phyloP scores from a whole-genome alignment of 441 rosid genomes.

The Aquilaria agallochum region DNA sequence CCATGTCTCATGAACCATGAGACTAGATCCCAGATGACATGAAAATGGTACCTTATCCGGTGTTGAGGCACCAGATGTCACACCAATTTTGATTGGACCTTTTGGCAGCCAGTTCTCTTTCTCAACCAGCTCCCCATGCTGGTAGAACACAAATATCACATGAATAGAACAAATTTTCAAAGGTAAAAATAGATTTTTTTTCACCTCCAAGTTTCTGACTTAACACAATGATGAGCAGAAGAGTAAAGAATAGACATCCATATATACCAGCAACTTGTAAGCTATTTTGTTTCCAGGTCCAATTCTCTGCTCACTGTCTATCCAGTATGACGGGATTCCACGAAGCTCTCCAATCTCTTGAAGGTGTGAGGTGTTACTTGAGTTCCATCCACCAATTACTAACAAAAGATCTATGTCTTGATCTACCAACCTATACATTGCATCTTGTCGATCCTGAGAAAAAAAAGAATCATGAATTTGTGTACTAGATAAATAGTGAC shows the following conservation, averaged over 20 bases:
- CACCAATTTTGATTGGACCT: constrained; percentile 78
- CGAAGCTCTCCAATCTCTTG: constrained; percentile 81
- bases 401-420: constrained; percentile 75
- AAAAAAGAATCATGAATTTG: neutral
- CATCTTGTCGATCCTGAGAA: constrained; percentile 87
- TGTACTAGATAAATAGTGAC: neutral
- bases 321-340: constrained; percentile 89
- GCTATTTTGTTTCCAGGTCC: constrained; percentile 92
- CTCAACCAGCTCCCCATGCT: constrained; percentile 92
- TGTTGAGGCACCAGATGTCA: constrained; percentile 95
- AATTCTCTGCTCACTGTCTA: constrained; percentile 72
- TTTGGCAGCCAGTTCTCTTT: constrained; percentile 81
- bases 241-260: constrained; percentile 4
- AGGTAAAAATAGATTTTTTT: neutral
- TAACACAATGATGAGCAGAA: neutral
- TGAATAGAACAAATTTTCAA: neutral
- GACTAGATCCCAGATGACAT: neutral
- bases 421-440: constrained; percentile 83
- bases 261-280: constrained; percentile 60
- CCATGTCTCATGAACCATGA: too few species aligned
- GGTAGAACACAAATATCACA: neutral
- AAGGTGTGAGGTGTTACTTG: constrained; percentile 94
- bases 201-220: neutral
- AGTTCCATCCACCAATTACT: constrained; percentile 94
- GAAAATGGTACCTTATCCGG: constrained; percentile 68